Evolutionary conservation across 202 grass and related monocot genomes (phyloP).

Genomic region (Alloteropsis angusta): DNA sequence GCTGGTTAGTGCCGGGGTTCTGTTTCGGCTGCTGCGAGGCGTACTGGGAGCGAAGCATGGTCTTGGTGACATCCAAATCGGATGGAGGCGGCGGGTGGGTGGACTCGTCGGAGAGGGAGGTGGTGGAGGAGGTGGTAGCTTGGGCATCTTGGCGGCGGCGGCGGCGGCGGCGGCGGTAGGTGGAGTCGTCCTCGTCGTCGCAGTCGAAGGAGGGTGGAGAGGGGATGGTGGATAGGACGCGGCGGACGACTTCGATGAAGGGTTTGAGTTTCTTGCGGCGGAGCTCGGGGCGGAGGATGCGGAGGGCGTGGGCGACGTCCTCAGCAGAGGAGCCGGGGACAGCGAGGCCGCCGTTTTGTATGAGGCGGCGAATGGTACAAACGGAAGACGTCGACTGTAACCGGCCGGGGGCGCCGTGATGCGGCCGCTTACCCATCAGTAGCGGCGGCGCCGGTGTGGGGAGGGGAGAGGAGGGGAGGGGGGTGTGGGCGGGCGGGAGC

Average conservation of each 20-base stretch:
- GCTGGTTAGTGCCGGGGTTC: background rate
- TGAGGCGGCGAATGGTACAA: no score
- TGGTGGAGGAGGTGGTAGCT: slow-evolving; percentile 15
- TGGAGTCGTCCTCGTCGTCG: background rate
- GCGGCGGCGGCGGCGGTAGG: no score
- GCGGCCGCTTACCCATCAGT: no score
- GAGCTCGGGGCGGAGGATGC: slow-evolving; percentile 31
- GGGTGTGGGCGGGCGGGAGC: no score
- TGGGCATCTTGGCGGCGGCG: slow-evolving; percentile 1
- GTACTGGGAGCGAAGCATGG: slow-evolving; percentile 52
- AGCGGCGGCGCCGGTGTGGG: no score
- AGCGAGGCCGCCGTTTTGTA: no score
- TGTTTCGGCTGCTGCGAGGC: slow-evolving; percentile 24
- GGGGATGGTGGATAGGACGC: slow-evolving; percentile 14
- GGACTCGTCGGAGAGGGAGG: slow-evolving; percentile 26
- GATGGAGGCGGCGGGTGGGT: slow-evolving; percentile 15
- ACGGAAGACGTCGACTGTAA: no score
- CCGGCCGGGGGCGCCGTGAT: no score
- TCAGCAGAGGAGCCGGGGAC: no score
- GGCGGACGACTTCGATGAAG: slow-evolving; percentile 33
- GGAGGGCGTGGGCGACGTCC: no score
- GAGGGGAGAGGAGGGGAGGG: no score
- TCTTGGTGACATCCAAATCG: slow-evolving; percentile 52
- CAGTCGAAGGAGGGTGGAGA: background rate
- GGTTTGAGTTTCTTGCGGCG: slow-evolving; percentile 39